A percentile compares a stretch with the other conserved stretches of the same genome.
Evolutionary conservation across 305 asterid genomes (phyloP).

Genomic region (Petunia hybrid): DNA sequence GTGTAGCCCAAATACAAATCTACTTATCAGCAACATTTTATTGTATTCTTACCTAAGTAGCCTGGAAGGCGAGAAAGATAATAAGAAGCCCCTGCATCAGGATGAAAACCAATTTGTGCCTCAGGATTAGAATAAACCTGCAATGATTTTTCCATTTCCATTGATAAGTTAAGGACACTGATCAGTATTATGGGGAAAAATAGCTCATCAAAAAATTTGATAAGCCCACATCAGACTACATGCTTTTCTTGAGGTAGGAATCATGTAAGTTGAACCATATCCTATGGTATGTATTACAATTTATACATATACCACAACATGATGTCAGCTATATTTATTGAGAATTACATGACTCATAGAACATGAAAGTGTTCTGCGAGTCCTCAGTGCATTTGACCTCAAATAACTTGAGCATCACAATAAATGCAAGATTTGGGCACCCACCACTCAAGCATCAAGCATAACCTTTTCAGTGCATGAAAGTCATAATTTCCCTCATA

Average conservation of each 20-base stretch:
- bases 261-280: neutral
- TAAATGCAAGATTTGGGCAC: neutral
- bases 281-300: neutral
- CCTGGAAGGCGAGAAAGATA: constrained; percentile 99
- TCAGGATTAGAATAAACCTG: constrained; percentile 88
- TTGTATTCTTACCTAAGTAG: constrained; percentile 73
- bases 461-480: neutral
- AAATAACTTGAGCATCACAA: neutral
- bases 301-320: neutral
- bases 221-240: neutral
- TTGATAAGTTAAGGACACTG: constrained; percentile 10
- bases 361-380: neutral
- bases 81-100: constrained; percentile 98
- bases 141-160: constrained; percentile 32
- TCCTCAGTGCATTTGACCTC: neutral
- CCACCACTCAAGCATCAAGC: neutral
- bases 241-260: constrained; percentile 6
- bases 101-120: constrained; percentile 95
- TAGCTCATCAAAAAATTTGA: neutral
- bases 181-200: constrained; percentile 10
- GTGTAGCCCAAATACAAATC: neutral
- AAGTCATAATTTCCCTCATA: neutral
- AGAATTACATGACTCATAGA: neutral
- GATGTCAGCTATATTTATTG: neutral
- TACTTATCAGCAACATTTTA: constrained; percentile 20